Conservation (phyloP, 768 basidiomycete species). For the Suillus discolor region DNA sequence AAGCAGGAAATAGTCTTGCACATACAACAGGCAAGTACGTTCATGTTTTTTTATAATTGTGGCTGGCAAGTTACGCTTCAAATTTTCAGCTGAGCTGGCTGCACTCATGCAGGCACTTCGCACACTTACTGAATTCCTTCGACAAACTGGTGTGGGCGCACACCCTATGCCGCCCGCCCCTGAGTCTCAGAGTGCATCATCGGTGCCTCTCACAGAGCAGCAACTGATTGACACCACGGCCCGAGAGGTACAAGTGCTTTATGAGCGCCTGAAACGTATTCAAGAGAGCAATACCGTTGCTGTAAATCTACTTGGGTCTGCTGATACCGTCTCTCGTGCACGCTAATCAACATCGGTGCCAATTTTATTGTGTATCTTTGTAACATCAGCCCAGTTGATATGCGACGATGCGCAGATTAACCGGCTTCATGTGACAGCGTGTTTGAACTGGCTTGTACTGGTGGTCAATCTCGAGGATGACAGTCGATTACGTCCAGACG, state of each 20-base stretch:
- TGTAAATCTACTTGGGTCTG: conserved; percentile 40
- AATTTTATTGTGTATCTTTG: neutral
- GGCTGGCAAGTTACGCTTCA: neutral
- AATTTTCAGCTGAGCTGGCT: conserved; percentile 46
- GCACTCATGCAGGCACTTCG: conserved; percentile 54
- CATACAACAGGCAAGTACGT: conserved; percentile 53
- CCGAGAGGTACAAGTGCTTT: conserved; percentile 45
- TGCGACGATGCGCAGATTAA: neutral
- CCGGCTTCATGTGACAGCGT: no score
- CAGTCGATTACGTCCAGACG: neutral
- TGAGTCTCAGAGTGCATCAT: conserved; percentile 14
- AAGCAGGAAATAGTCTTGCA: conserved; percentile 50
- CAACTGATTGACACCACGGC: conserved; percentile 46
- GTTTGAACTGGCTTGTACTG: neutral
- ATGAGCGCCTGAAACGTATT: conserved; percentile 52
- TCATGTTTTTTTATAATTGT: neutral
- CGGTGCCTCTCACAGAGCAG: conserved; percentile 43
- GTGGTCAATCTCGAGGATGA: neutral
- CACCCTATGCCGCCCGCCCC: conserved; percentile 48
- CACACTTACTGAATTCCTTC: conserved; percentile 48
- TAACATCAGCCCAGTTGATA: neutral
- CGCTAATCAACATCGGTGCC: neutral
- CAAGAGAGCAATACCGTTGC: conserved; percentile 62
- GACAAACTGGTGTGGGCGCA: conserved; percentile 66
- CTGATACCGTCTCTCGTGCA: conserved; percentile 25